Evolutionary conservation across 441 rosid species (phyloP), one percentile per base, ranked within the genome.

Genomic region (Mallotus japonicus): DNA sequence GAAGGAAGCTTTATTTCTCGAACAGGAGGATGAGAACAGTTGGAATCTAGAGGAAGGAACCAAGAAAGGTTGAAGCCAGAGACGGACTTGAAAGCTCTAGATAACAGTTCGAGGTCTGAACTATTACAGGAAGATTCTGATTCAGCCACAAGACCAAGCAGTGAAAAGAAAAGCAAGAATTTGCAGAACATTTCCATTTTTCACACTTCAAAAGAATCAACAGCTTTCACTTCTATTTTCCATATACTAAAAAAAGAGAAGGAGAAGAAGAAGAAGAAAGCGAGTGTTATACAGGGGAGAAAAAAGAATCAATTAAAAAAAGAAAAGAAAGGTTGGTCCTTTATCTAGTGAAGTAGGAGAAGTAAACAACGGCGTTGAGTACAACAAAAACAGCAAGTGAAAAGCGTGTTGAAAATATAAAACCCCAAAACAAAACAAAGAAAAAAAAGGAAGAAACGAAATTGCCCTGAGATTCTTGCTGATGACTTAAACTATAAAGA

Each of bases 61-160:
- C 85, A 86, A 15, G 91, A 89, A 64, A 68, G 22, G 77, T 89
- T 79, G 87, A 93, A 90, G 2, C 87, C 89, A 58, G 91, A 81
- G 62, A 92, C 89, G 42, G 85, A 83, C 74, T 76, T 73, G 78
- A 90, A 92, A 56, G 90, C 96, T 70, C 44, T 80, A 6, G 84
- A 79, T 63, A 92, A 68, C 17, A 79, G 85, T 16, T 56, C 64
- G 6, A 14, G 71, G 78, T 93, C 91, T 20, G 79, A 79, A 53
- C 70, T 78, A 80, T 81, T 83, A 80, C 92, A 83, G 15, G 74
- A 56, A 46, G 92, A 83, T 71, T 86, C 75, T 1, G 91, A 79
- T 69, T 84, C 74, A 17, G 57, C 12, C 3, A 59, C 84, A 24
- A 86, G 54, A 37, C 80, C 77, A 81, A 87, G 37, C 55, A 90